Percentiles rank a stretch among this genome's conserved stretches.
These are phyloP conservation scores for Ligustrum vulgare DNA, from an alignment of 257 asterid species.

Conservation along the genomic window DNA sequence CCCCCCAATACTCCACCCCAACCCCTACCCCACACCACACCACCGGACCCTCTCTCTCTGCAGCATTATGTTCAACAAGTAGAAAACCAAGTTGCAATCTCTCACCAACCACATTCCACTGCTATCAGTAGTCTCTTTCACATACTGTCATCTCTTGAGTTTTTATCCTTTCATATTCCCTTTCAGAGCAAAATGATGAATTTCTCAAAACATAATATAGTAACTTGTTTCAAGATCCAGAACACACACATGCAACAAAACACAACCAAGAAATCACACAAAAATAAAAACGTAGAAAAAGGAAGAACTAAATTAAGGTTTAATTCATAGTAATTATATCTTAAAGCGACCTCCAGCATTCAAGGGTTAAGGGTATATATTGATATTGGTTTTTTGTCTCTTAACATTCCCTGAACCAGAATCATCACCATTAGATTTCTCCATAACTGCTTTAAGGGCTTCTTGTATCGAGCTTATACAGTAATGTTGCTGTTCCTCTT, in stretches of 20 bases:
- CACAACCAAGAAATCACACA: slow-evolving; percentile 36
- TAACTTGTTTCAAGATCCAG: not conserved
- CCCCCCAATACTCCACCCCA: not conserved
- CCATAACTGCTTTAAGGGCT: slow-evolving; percentile 83
- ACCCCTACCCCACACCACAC: not conserved
- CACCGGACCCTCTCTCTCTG: not conserved
- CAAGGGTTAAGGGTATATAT: slow-evolving; percentile 58
- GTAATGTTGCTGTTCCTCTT: slow-evolving; percentile 35
- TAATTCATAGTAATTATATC: not conserved
- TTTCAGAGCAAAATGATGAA: not conserved
- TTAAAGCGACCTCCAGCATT: slow-evolving; percentile 28
- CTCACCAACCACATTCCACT: slow-evolving; percentile 5
- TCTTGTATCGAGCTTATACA: slow-evolving; percentile 63
- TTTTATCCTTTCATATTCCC: not conserved
- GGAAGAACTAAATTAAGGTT: not conserved
- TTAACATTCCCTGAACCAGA: slow-evolving; percentile 68
- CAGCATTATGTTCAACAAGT: not conserved
- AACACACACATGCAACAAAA: not conserved
- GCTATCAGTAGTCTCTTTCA: not conserved
- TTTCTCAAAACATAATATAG: not conserved
- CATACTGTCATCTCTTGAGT: not conserved
- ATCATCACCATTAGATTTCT: slow-evolving; percentile 60
- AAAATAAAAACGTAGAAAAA: not conserved
- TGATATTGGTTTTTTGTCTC: slow-evolving; percentile 71
- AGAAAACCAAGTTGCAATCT: not conserved